Evolutionary conservation across 768 basidiomycete species (phyloP), one percentile per base, ranked within the genome.

Genomic region (Omphalotus guepiniiformis): DNA sequence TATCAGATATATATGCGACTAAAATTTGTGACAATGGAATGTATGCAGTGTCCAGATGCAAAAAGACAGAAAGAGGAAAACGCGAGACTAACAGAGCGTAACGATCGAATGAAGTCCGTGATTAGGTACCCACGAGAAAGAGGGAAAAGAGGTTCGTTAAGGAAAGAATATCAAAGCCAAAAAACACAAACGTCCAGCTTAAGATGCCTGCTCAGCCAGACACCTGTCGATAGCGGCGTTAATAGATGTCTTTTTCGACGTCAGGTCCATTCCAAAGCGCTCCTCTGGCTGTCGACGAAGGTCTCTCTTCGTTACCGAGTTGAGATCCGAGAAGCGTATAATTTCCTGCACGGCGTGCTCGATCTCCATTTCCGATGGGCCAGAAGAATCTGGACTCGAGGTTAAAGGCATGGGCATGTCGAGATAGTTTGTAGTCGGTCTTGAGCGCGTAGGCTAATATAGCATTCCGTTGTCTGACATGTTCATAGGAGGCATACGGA

Each of bases 301-400:
- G 56, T 85, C 88, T 55, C 94, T 83, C 71, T 97, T 97, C 44
- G 95, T 97, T 49, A 96, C 76, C 12, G 82, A 80, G 59, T 93
- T 91, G 41, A 98, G 73, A 66, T 97, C 92, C 1, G 91, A 90
- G 15, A 71, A 67, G n/a, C 75, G 77, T 45, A 97, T 69, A 32
- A 96, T 74, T 15, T 80, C 76, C 53, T 85, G 78, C 2, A 94
- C 85, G 1, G 82, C 78, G 13, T 70, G 72, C 34, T 90, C 86
- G 15, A 93, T 71, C 27, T 90, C 88, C 3, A 65, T 65, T 53
- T 90, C 85, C 0, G 74, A 75, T 8, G 72, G 62, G 6, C 71
- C 58, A 53, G 80, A 78, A 32, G 73, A 71, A 7, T 79, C 77
- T 12, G 81, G 79, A 49, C 76, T 79, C 8, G 71, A 68, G 19